Conservation (phyloP, 75 land plant species). For the Chamaecyparis obtusa region DNA sequence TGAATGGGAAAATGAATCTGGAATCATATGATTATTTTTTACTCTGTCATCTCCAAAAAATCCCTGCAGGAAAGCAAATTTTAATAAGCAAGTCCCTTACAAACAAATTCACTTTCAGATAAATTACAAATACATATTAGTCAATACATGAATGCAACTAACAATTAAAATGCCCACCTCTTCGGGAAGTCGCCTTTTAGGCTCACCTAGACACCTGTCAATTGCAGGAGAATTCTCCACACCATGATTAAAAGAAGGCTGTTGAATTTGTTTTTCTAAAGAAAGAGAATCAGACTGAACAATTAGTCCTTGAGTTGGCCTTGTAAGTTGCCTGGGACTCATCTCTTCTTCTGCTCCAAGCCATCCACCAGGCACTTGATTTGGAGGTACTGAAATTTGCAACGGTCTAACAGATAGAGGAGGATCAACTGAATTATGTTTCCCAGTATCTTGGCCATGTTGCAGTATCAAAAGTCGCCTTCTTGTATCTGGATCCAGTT, state of each 20-base stretch:
- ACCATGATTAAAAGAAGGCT: constrained; percentile 24
- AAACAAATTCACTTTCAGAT: background rate
- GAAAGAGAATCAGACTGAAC: constrained; percentile 39
- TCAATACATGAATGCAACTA: background rate
- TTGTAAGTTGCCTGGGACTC: constrained; percentile 33
- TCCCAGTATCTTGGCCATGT: constrained; percentile 44
- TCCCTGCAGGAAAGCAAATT: constrained; percentile 22
- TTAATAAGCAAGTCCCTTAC: background rate
- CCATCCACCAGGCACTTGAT: constrained; percentile 38
- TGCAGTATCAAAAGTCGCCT: constrained; percentile 50
- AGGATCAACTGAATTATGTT: constrained; percentile 15
- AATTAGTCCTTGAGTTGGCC: constrained; percentile 27
- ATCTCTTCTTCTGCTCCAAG: constrained; percentile 51
- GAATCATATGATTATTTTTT: constrained; percentile 6
- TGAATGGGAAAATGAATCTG: constrained; percentile 14
- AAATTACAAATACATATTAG: background rate
- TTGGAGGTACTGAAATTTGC: constrained; percentile 23
- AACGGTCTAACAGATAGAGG: constrained; percentile 13
- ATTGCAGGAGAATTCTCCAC: constrained; percentile 11
- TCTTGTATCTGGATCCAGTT: constrained; percentile 58
- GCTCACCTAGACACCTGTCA: constrained; percentile 6
- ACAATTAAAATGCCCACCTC: constrained; percentile 27
- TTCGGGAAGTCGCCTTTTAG: constrained; percentile 23
- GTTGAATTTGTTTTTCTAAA: constrained; percentile 36
- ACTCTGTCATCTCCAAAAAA: constrained; percentile 19